Evolutionary conservation across 495 filamentous ascomycete species (phyloP).

Genomic region (Filosporella fistucella): DNA sequence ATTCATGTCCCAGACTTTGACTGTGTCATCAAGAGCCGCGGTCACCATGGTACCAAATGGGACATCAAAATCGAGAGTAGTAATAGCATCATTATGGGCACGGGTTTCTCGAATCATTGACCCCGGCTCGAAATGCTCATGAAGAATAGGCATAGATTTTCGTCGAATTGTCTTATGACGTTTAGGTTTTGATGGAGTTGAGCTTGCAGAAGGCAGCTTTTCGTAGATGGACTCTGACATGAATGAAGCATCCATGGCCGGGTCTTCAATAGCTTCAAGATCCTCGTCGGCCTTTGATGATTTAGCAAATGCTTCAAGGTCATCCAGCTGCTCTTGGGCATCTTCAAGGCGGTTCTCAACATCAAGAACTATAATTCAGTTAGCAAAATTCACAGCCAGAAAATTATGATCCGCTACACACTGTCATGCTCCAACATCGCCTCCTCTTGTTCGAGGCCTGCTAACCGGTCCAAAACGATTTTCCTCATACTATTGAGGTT

Average conservation of each 20-base stretch:
- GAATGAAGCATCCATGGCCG: slow-evolving; percentile 63
- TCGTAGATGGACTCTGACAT: slow-evolving; percentile 99
- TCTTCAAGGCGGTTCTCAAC: slow-evolving; percentile 85
- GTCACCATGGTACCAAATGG: slow-evolving; percentile 95
- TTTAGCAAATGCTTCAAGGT: slow-evolving; percentile 53
- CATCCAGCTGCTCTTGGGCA: slow-evolving; percentile 68
- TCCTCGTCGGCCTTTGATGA: slow-evolving; percentile 52
- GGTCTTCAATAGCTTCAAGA: slow-evolving; percentile 46
- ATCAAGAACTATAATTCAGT: slow-evolving; percentile 57
- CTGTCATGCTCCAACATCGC: slow-evolving; percentile 82
- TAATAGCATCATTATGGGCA: slow-evolving; percentile 86
- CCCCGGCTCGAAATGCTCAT: slow-evolving; percentile 92
- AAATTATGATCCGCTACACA: slow-evolving; percentile 33
- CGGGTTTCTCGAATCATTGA: slow-evolving; percentile 82
- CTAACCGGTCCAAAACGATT: slow-evolving; percentile 87
- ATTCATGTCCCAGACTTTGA: slow-evolving; percentile 97
- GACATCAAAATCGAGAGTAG: slow-evolving; percentile 89
- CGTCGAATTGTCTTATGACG: slow-evolving; percentile 61
- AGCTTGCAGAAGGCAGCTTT: slow-evolving; percentile 68
- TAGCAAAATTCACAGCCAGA: slow-evolving; percentile 1
- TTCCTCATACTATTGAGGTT: slow-evolving; percentile 92
- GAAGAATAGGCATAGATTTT: slow-evolving; percentile 89
- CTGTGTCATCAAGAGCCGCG: slow-evolving; percentile 91
- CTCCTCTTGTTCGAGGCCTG: slow-evolving; percentile 88
- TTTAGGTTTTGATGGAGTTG: slow-evolving; percentile 45